Percentiles rank a stretch among this genome's conserved stretches.
Evolutionary conservation across 1,139 yeast genomes (phyloP).

Genomic region (Hemisphaericaspora lyxosophila): DNA sequence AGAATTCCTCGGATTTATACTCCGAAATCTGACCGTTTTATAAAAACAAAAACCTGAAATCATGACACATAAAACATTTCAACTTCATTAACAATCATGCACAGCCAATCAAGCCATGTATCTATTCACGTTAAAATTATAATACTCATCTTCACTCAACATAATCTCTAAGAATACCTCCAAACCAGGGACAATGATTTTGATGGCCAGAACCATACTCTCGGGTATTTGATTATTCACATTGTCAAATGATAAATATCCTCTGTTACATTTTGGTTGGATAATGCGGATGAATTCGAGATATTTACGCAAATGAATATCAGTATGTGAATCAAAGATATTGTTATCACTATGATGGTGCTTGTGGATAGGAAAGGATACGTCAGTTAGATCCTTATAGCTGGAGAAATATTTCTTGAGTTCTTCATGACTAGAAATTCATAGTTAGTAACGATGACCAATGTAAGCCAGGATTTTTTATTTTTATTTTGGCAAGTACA

Average conservation of each 20-base stretch:
- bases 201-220: conserved; percentile 4
- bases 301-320: conserved; percentile 12
- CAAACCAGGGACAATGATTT: conserved; percentile 5
- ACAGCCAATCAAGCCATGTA: conserved; percentile 10
- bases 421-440: conserved; percentile 7
- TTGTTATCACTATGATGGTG: neutral
- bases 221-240: conserved; percentile 4
- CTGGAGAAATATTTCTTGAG: conserved; percentile 10
- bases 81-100: neutral
- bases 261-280: conserved; percentile 4
- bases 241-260: neutral
- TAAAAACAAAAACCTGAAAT: too few species aligned
- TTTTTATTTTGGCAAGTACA: too few species aligned
- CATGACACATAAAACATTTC: neutral
- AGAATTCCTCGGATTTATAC: neutral
- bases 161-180: conserved; percentile 9
- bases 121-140: conserved; percentile 9
- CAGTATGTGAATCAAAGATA: conserved; percentile 7
- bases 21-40: too few species aligned
- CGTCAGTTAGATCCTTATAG: conserved; percentile 1
- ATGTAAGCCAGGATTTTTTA: neutral
- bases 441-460: too few species aligned
- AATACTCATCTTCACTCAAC: conserved; percentile 8
- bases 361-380: neutral
- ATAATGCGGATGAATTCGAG: conserved; percentile 12